Evolutionary conservation across 148 eudicot species (phyloP), one percentile per base, ranked within the genome.

Genomic region (Beta vulgaris): DNA sequence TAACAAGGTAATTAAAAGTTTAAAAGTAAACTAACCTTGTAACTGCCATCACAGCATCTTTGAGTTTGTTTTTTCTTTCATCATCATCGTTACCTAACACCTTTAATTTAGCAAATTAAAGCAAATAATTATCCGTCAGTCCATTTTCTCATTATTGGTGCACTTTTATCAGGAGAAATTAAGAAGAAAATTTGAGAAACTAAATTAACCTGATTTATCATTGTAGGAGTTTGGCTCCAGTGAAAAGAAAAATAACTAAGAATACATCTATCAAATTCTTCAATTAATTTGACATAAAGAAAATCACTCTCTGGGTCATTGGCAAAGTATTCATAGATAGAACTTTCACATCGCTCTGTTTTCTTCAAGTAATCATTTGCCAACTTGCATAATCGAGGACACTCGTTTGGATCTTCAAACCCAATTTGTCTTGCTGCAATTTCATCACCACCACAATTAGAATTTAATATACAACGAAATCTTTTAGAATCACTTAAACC

Each of bases 391-490:
- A 93, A 64, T 16, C 75, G 66, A 4, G 91, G 89, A 73, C 91
- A 91, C 68, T 93, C 93, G 9, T 77, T 85, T 51, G 80, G 86
- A 78, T 93, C 93, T 14, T 80, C 80, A 51, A 90, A 85, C 73
- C 98, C 98, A 36, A 93, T 81, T 79, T 93, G 98, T 85, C 97
- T 88, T 2, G 93, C 98, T 93, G 79, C 85, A 78, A 43, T 36
- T n/a, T 46, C 51, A 57, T 8, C 61, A 29, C 31, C 60, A 23
- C 25, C 3, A 4, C 5, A 15, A 53, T 19, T 4, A 21, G 21
- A 0, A 53, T 49, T 49, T 10, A 49, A 10, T 49, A 2, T 14
- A 14, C 4, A 13, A 19, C 0, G 4, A 8, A 48, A 49, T 49
- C 15, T 49, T n/a, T n/a, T n/a, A n/a, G n/a, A n/a, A n/a, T n/a